Base-by-base conservation (phyloP, 495 filamentous ascomycete species). In the Cercophora scortea region DNA sequence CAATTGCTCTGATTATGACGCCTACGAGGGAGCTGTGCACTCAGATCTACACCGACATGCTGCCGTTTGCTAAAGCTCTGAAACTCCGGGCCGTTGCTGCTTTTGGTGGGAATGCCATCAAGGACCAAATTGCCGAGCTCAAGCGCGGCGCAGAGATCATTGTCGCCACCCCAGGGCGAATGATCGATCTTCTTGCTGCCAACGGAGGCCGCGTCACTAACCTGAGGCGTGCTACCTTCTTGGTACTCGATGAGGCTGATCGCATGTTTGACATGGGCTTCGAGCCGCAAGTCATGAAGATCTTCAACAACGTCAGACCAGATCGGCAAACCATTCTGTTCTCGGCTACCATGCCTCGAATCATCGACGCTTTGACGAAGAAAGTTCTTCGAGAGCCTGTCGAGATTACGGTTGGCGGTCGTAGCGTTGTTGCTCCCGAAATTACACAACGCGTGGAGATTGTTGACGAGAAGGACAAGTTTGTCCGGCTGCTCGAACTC, bases 181-280 rank as follows among this genome's bases (percentile, higher is more conserved):
- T 97, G 79, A 95, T 99, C 58, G 93, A 97, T 77, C 76, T 97
- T 0, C 76, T 99, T 12, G 88, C 89, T 18, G 89, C 90, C 18
- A 99, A 99, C 65, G 84, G 83, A 45, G 93, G 93, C 6, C 78
- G 94, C 54, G 92, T 97, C 11, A 95, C 89, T 1, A 97, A 95
- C 61, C 76, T 97, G 17, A 84, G 80, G 45, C 77, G 94, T 36
- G 88, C 95, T 36, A 95, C 89, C 0, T 97, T 96, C 60, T 77
- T 95, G 13, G 93, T 97, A 13, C 79, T 99, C 35, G 94, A 99
- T 61, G 94, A 99, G 67, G 94, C 94, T 16, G 94, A 99, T 61
- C 85, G 94, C 42, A 99, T 99, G 94, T 97, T 96, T 59, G 94
- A 99, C 65, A 96, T 99, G 94, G 94, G 94, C 6, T 97, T 99